These are phyloP conservation scores for Meyerozyma guilliermondii DNA, from an alignment of 1,139 yeast genomes.

Conservation along the genomic window DNA sequence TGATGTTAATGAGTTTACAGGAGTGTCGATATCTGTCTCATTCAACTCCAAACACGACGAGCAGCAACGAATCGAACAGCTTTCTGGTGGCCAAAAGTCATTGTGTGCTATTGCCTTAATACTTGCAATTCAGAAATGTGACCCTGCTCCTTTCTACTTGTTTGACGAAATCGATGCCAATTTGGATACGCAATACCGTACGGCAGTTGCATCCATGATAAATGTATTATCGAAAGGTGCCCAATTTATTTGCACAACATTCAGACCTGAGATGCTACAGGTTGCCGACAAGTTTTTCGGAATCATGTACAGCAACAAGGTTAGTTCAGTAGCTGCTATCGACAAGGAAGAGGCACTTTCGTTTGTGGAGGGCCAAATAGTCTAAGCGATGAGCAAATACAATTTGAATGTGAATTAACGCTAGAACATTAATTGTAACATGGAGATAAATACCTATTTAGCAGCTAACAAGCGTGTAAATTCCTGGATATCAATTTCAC, in stretches of 20 bases:
- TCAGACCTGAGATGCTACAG: conserved; percentile 86
- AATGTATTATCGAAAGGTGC: conserved; percentile 59
- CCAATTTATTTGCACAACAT: conserved; percentile 94
- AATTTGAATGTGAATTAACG: not conserved
- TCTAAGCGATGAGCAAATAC: not conserved
- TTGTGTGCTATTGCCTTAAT: conserved; percentile 91
- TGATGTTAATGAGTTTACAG: conserved; percentile 53
- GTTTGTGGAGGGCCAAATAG: conserved; percentile 67
- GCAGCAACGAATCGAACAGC: conserved; percentile 82
- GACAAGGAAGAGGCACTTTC: conserved; percentile 67
- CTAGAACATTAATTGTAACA: not conserved
- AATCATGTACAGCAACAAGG: conserved; percentile 78
- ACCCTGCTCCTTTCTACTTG: conserved; percentile 94
- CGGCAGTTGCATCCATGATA: conserved; percentile 79
- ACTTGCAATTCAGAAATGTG: conserved; percentile 88
- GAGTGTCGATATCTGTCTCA: conserved; percentile 84
- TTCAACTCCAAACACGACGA: conserved; percentile 86
- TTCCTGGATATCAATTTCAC: conserved; percentile 93
- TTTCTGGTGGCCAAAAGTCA: conserved; percentile 96
- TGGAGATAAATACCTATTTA: conserved; percentile 19
- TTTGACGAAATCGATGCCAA: conserved; percentile 97
- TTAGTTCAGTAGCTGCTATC: conserved; percentile 73
- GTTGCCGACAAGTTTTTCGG: conserved; percentile 88
- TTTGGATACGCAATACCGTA: conserved; percentile 85
- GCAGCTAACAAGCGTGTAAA: conserved; percentile 73